Evolutionary conservation across 352 stramenopile species (phyloP), one percentile per base, ranked within the genome.

Genomic region (Phytophthora ramorum): DNA sequence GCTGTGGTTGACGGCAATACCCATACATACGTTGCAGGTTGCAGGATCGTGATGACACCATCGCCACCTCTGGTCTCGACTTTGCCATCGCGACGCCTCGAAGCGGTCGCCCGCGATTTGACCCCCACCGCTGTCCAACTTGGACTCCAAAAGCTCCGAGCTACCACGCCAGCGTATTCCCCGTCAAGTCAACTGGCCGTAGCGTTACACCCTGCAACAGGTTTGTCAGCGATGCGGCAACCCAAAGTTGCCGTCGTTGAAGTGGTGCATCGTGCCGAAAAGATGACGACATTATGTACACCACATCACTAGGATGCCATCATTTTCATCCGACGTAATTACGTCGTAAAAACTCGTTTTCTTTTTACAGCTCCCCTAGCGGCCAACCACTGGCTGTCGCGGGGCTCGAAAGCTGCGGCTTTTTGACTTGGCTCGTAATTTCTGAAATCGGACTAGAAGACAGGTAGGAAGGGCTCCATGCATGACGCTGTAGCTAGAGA

Each of bases 381-480:
- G 26, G 20, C 54, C 56, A 78, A 75, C 65, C 65, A 75, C 52
- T 78, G 70, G 70, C 60, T 76, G 69, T 73, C 54, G 69, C 30
- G 38, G 51, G 47, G 65, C 53, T 73, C 64, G 9, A 51, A 58
- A 73, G 64, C 71, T 73, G 50, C 57, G 57, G 56, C 30, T 64
- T 58, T 54, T 79, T 69, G 40, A 58, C 38, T 61, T 41, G 43
- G 58, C 32, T 47, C 48, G 72, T 81, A 88, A 89, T 92, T 90
- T 90, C 81, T 86, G 72, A 91, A 92, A 91, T 89, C 81, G 84
- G 84, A 92, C 84, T 90, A 92, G 77, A 91, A 91, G 80, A 92
- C 79, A 92, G 84, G 84, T 92, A 75, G 64, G 77, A n/a, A 17
- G 16, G 14, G 12, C 12, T n/a, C 12, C 14, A 7, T 43, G 16